Percentiles rank a stretch among this genome's conserved stretches.
These are phyloP conservation scores for Camillea tinctor DNA, from an alignment of 2,329 filamentous ascomycete genomes.

Conservation along the genomic window DNA sequence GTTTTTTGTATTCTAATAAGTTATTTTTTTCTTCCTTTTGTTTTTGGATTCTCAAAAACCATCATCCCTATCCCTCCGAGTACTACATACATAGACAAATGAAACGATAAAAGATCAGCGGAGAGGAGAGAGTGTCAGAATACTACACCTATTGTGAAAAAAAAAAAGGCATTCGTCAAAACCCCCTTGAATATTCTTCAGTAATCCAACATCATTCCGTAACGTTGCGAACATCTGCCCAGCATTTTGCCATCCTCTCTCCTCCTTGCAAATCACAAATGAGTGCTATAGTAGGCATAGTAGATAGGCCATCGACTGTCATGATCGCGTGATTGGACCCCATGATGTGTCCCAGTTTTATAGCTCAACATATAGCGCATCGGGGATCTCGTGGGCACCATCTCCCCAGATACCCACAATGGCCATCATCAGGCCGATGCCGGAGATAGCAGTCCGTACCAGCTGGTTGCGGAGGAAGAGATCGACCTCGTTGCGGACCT, in stretches of 20 bases:
- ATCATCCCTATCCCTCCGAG: background rate
- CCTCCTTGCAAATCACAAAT: background rate
- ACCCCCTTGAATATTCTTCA: background rate
- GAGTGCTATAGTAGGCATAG: background rate
- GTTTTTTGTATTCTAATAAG: background rate
- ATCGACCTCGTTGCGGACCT: slow-evolving; percentile 57
- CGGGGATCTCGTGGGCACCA: slow-evolving; percentile 37
- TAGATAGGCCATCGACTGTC: background rate
- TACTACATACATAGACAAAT: background rate
- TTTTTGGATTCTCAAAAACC: background rate
- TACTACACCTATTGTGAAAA: background rate
- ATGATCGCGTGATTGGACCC: background rate
- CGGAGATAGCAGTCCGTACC: slow-evolving; percentile 52
- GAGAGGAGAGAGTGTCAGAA: background rate
- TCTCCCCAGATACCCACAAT: slow-evolving; percentile 68
- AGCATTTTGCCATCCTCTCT: background rate
- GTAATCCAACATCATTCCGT: background rate
- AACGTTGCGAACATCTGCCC: background rate
- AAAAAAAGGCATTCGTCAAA: background rate
- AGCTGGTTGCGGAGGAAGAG: slow-evolving; percentile 53
- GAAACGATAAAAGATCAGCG: background rate
- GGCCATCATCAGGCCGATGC: slow-evolving; percentile 59
- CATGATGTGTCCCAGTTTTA: slow-evolving; percentile 2
- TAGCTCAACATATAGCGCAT: slow-evolving; percentile 22
- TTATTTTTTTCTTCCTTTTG: background rate